phyloP scores from a whole-genome alignment of 768 basidiomycete species.

The Lactifluus subvellereus region DNA sequence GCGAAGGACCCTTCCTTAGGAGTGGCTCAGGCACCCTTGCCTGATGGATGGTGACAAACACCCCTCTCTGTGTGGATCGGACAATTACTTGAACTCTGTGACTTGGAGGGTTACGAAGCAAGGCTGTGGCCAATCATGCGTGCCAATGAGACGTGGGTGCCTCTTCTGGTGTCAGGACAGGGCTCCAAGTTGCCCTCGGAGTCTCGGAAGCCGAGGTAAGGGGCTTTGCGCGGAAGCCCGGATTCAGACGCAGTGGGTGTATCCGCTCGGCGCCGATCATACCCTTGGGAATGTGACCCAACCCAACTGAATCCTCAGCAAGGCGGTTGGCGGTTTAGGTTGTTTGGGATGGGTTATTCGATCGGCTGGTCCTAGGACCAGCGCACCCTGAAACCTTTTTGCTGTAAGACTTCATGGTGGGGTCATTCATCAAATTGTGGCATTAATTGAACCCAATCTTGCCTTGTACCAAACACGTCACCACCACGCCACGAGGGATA shows the following conservation, averaged over 20 bases:
- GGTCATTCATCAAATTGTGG: slow-evolving; percentile 1
- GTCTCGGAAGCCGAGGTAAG: slow-evolving; percentile 7
- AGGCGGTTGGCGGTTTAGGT: slow-evolving; percentile 12
- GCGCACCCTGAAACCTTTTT: slow-evolving; percentile 9
- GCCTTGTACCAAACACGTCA: slow-evolving; percentile 7
- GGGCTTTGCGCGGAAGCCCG: slow-evolving; percentile 10
- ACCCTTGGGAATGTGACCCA: slow-evolving; percentile 21
- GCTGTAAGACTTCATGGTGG: background rate
- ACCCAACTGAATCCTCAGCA: slow-evolving; percentile 1
- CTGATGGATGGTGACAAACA: slow-evolving; percentile 1
- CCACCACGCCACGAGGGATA: background rate
- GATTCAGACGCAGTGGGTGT: slow-evolving; percentile 4
- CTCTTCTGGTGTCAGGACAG: background rate
- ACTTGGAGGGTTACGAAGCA: background rate
- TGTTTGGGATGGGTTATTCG: slow-evolving; percentile 2
- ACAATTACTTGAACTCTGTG: background rate
- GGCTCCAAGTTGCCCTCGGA: background rate
- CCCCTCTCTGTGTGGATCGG: slow-evolving; percentile 4
- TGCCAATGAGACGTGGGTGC: background rate
- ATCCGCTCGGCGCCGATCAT: slow-evolving; percentile 16
- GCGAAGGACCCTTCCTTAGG: slow-evolving; percentile 8
- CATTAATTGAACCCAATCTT: slow-evolving; percentile 14
- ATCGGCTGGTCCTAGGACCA: background rate
- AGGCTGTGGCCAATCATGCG: background rate
- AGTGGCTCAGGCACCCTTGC: slow-evolving; percentile 19